phyloP scores from a whole-genome alignment of 2,329 filamentous ascomycete genomes.

The Colletotrichum limetticola region DNA sequence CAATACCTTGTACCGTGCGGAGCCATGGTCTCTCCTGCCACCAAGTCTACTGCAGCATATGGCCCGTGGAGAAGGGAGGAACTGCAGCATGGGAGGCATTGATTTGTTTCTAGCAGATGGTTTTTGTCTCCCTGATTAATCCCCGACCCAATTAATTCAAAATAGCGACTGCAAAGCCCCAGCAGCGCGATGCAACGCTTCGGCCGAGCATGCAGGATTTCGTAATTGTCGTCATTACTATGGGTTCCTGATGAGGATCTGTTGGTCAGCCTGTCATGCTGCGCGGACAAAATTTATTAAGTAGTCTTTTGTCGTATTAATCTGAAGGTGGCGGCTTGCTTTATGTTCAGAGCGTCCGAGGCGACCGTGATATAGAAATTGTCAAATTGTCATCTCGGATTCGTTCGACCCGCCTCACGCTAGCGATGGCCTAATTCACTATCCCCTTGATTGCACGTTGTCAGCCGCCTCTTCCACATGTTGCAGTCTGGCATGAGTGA shows the following conservation, averaged over 20 bases:
- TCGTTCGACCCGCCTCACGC: background rate
- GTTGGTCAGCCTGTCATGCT: background rate
- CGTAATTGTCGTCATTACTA: background rate
- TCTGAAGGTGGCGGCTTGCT: conserved; percentile 1
- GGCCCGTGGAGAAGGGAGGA: conserved; percentile 3
- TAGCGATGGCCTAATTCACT: background rate
- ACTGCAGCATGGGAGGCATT: conserved; percentile 8
- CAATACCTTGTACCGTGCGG: background rate
- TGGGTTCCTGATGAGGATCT: background rate
- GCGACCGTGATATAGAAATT: background rate
- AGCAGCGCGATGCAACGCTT: background rate
- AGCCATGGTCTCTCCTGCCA: background rate
- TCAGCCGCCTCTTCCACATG: background rate
- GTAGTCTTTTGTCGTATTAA: background rate
- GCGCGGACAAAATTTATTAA: background rate
- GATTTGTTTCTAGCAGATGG: conserved; percentile 28
- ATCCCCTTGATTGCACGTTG: background rate
- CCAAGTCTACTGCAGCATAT: background rate
- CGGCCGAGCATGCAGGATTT: background rate
- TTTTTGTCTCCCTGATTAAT: conserved; percentile 13
- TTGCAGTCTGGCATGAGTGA: background rate
- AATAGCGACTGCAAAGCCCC: conserved; percentile 10
- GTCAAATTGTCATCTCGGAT: background rate
- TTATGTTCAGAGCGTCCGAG: background rate
- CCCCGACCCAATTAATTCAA: conserved; percentile 11